Percentiles rank a stretch among this genome's conserved stretches.
phyloP scores from a whole-genome alignment of 805 yeast genomes.

The Suhomyces kilbournensis region DNA sequence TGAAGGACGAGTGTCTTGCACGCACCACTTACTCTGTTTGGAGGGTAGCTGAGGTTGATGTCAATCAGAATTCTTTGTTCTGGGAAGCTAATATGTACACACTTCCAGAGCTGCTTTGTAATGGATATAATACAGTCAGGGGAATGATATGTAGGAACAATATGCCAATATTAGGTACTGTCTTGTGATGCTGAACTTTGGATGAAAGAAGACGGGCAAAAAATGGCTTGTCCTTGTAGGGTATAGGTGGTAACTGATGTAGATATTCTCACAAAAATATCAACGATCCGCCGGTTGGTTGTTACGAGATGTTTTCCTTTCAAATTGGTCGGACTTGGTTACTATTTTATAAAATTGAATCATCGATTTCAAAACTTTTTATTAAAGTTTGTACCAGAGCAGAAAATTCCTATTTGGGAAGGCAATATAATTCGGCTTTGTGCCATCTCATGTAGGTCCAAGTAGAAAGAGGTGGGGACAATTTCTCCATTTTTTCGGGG shows the following conservation, averaged over 20 bases:
- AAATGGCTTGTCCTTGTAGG: neutral
- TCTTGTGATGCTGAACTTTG: neutral
- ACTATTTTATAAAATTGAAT: neutral
- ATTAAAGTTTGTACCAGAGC: neutral
- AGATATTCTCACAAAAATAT: neutral
- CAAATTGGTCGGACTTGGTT: neutral
- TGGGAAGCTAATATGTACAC: neutral
- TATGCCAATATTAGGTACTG: neutral
- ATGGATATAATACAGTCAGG: neutral
- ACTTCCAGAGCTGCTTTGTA: neutral
- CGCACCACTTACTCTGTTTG: neutral
- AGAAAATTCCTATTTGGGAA: conserved; percentile 1
- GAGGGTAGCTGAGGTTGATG: neutral
- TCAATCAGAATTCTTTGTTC: neutral
- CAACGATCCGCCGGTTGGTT: neutral
- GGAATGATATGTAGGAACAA: neutral
- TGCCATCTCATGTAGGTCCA: neutral
- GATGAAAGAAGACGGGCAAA: neutral
- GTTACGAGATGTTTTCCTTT: neutral
- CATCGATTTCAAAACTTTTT: neutral
- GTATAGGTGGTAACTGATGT: neutral
- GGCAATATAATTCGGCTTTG: neutral
- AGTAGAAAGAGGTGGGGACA: neutral
- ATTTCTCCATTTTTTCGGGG: neutral
- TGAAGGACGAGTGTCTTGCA: neutral